A percentile compares a stretch with the other conserved stretches of the same genome.
These are phyloP conservation scores for Candida loeiensis DNA, from an alignment of 805 yeast genomes.

Conservation along the genomic window DNA sequence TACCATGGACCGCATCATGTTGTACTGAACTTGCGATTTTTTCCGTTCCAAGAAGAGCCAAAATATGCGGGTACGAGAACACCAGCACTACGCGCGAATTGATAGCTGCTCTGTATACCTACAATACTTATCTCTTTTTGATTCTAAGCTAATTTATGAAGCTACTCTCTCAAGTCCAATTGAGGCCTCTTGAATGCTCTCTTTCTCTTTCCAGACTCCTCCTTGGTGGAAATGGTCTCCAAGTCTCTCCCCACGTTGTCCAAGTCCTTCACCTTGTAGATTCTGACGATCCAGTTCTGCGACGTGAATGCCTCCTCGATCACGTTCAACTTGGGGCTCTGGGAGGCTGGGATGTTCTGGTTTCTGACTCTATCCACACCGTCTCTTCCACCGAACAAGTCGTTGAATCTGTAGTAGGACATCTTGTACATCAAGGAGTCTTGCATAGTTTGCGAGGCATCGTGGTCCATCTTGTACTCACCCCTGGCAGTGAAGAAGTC, in stretches of 20 bases:
- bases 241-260: constrained; percentile 85
- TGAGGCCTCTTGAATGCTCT: constrained; percentile 49
- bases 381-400: constrained; percentile 56
- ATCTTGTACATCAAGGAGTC: constrained; percentile 91
- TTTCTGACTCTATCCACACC: constrained; percentile 85
- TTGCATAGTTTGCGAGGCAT: constrained; percentile 81
- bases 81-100: too few species aligned
- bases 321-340: constrained; percentile 57
- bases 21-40: neutral
- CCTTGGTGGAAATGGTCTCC: constrained; percentile 52
- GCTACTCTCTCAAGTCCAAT: constrained; percentile 47
- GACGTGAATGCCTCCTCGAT: constrained; percentile 93
- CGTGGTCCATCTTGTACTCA: constrained; percentile 81
- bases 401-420: constrained; percentile 84
- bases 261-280: constrained; percentile 84
- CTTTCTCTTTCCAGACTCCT: constrained; percentile 36
- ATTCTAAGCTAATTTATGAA: too few species aligned
- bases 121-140: too few species aligned
- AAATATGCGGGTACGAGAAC: too few species aligned
- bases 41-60: too few species aligned
- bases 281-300: constrained; percentile 95
- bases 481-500: constrained; percentile 80
- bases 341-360: constrained; percentile 59
- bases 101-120: too few species aligned
- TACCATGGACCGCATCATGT: constrained; percentile 2